phyloP scores from a whole-genome alignment of 495 filamentous ascomycete species.

The Annulohypoxylon nitens region DNA sequence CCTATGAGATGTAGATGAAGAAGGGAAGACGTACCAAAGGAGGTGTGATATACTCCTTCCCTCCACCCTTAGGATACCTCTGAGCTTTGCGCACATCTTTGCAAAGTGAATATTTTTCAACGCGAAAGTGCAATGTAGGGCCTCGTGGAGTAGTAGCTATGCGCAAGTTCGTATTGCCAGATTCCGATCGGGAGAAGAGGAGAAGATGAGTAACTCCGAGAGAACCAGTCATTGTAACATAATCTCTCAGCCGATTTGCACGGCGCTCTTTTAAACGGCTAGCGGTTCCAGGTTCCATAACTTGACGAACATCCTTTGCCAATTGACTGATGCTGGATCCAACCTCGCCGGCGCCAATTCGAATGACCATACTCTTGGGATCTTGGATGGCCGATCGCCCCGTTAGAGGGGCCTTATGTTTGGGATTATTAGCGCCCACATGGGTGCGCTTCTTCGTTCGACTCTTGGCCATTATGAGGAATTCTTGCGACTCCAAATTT shows the following conservation, averaged over 20 bases:
- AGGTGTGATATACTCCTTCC: constrained; percentile 84
- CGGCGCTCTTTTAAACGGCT: constrained; percentile 88
- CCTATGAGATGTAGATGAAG: not conserved
- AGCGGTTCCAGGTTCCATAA: constrained; percentile 97
- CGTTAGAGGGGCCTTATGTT: constrained; percentile 49
- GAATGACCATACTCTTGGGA: constrained; percentile 98
- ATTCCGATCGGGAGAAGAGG: constrained; percentile 89
- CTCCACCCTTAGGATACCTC: constrained; percentile 82
- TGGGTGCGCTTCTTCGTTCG: constrained; percentile 93
- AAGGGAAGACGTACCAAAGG: constrained; percentile 70
- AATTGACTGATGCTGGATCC: constrained; percentile 92
- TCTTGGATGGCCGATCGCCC: constrained; percentile 63
- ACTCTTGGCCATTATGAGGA: constrained; percentile 76
- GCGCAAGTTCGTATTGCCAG: constrained; percentile 92
- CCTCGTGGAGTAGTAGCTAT: constrained; percentile 90
- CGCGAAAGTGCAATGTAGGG: constrained; percentile 91
- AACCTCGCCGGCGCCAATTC: constrained; percentile 93
- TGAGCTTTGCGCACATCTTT: constrained; percentile 86
- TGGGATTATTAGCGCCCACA: constrained; percentile 74
- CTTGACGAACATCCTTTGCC: constrained; percentile 87
- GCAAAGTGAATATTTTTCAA: constrained; percentile 95
- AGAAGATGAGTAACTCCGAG: constrained; percentile 94
- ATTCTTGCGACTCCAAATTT: not conserved
- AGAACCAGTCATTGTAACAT: constrained; percentile 94
- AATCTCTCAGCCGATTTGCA: constrained; percentile 91